Base-by-base conservation (phyloP, 805 yeast species). In the Schwanniomyces yamadae region DNA sequence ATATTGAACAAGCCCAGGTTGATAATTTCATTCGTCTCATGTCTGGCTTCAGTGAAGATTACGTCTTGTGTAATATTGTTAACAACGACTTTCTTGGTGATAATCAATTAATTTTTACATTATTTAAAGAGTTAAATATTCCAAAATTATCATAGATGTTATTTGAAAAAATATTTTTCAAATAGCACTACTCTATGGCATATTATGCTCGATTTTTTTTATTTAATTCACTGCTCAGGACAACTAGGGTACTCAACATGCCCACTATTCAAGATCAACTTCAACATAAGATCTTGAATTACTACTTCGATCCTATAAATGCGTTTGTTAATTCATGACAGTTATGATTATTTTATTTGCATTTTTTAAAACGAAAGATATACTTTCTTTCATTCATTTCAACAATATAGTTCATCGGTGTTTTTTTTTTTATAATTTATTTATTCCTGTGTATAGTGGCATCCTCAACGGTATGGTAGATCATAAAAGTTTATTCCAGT, bases 51-150 rank as follows among this genome's bases (percentile, higher is more conserved):
- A 67, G 80, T 34, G 61, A 77, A 31, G 75, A 77, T 35, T 91
- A 77, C 65, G 80, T 81, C 26, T 73, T 91, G 51, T 83, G 91
- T 49, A 90, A 90, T 61, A 77, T 91, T 52, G 97, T 91, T 39
- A 95, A 90, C 65, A 91, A 91, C 58, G 89, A 90, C 54, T 91
- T 65, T 45, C 58, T 68, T 36, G 67, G 63, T 41, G 75, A 77
- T 34, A 73, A 78, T 45, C 71, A 73, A 30, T 71, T 75, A 41
- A 80, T 84, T 44, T 82, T 80, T 57, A 48, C 61, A 8, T 60
- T 82, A 40, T 73, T 84, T 46, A 58, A 70, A 26, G 68, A 56
- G 19, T 45, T 61, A 28, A 36, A 40, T 23, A 34, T 46, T 28
- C 49, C 55, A 23, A 36, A 43, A 20, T 36, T 39, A 14, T 15